Percentiles rank a stretch among this genome's conserved stretches.
phyloP scores from a whole-genome alignment of 73 alveolate species.

The Symbiodinium natans region DNA sequence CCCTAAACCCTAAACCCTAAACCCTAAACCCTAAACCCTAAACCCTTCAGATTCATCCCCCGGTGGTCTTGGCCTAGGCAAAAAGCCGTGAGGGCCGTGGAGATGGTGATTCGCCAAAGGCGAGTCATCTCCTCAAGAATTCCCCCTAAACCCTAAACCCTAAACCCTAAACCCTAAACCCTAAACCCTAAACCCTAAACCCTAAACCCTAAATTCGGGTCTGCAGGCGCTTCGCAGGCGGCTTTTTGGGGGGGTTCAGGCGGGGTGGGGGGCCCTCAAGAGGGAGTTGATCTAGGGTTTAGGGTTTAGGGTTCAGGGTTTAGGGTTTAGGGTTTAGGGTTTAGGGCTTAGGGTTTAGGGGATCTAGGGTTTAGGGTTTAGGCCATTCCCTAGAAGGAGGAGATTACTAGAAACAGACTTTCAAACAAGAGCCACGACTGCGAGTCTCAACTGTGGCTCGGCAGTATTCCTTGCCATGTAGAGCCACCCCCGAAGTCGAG shows the following conservation, averaged over 20 bases:
- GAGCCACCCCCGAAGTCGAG: too few species aligned
- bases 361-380: background rate
- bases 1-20: background rate
- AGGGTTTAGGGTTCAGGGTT: background rate
- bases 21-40: background rate
- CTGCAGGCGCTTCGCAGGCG: too few species aligned
- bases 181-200: background rate
- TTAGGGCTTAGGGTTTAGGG: too few species aligned
- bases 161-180: background rate
- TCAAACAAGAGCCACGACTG: too few species aligned
- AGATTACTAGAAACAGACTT: too few species aligned
- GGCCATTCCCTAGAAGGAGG: too few species aligned
- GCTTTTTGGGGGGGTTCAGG: background rate
- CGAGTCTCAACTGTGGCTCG: too few species aligned
- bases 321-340: background rate
- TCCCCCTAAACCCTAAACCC: background rate
- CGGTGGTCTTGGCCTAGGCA: too few species aligned
- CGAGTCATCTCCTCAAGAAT: background rate
- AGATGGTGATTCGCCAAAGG: background rate
- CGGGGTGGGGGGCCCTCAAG: too few species aligned
- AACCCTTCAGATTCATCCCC: background rate
- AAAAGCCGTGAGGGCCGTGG: slow-evolving; percentile 11
- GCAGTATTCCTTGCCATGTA: too few species aligned
- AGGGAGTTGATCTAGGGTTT: background rate
- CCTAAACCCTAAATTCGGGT: background rate